These are phyloP conservation scores for Chaetoscypha palmicola DNA, from an alignment of 2,329 filamentous ascomycete genomes.

Conservation along the genomic window DNA sequence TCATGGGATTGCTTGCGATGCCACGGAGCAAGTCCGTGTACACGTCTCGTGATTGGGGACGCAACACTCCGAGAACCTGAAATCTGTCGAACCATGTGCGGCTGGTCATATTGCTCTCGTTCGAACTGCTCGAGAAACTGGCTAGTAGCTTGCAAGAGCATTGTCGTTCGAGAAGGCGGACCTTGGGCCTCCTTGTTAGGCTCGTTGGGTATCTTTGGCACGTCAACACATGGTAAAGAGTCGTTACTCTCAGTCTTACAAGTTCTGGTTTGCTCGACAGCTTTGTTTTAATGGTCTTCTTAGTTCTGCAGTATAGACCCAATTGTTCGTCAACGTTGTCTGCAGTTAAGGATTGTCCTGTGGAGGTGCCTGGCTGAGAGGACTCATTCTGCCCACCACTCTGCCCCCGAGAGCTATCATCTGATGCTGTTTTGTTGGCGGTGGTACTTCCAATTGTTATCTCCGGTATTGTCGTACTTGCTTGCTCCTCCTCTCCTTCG, in stretches of 20 bases:
- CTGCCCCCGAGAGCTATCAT: neutral
- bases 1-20: slow-evolving; percentile 26
- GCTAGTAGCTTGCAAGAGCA: slow-evolving; percentile 22
- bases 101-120: slow-evolving; percentile 4
- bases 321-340: slow-evolving; percentile 5
- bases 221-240: no score
- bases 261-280: slow-evolving; percentile 9
- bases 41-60: slow-evolving; percentile 13
- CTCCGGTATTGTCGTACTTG: slow-evolving; percentile 1
- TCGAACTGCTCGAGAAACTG: slow-evolving; percentile 16
- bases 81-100: no score
- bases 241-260: no score
- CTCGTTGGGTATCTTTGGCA: neutral
- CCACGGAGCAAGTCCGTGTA: slow-evolving; percentile 30
- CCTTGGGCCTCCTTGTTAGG: neutral
- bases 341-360: neutral
- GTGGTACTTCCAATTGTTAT: slow-evolving; percentile 6
- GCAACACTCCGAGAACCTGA: slow-evolving; percentile 2
- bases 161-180: slow-evolving; percentile 19
- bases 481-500: neutral
- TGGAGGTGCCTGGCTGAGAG: no score
- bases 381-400: neutral
- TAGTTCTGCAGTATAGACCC: slow-evolving; percentile 23
- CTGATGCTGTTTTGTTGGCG: neutral
- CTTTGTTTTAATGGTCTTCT: slow-evolving; percentile 14